A percentile compares a stretch with the other conserved stretches of the same genome.
Evolutionary conservation across 768 basidiomycete species (phyloP).

Genomic region (Cytidiella melzeri): DNA sequence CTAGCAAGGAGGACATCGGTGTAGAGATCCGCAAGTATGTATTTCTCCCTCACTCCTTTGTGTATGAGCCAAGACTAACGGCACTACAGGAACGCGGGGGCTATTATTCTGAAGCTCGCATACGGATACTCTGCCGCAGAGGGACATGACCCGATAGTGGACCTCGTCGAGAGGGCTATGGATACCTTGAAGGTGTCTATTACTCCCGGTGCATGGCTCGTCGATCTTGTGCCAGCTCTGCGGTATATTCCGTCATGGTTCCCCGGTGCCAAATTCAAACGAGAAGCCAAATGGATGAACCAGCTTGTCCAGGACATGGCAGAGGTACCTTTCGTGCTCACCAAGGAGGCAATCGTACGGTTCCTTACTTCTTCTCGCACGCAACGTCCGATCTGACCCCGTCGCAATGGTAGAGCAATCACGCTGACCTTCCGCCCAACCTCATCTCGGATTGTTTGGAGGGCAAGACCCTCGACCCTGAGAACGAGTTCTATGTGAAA

Average conservation of each 20-base stretch:
- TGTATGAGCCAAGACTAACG: neutral
- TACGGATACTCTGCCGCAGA: constrained; percentile 11
- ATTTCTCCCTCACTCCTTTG: constrained; percentile 9
- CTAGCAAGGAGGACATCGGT: constrained; percentile 18
- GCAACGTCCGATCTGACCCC: neutral
- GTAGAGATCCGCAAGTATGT: constrained; percentile 28
- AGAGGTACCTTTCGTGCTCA: constrained; percentile 25
- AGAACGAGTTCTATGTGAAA: constrained; percentile 58
- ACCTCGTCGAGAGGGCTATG: constrained; percentile 22
- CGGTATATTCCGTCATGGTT: constrained; percentile 20
- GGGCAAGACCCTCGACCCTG: constrained; percentile 37
- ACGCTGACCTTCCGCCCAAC: constrained; percentile 48
- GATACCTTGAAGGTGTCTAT: constrained; percentile 12
- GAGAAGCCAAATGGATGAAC: neutral
- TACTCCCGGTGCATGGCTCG: constrained; percentile 20
- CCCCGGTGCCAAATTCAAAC: constrained; percentile 21
- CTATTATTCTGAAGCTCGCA: constrained; percentile 16
- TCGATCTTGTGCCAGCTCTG: constrained; percentile 16
- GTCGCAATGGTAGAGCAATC: constrained; percentile 39
- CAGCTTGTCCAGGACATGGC: constrained; percentile 3
- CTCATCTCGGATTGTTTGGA: constrained; percentile 56
- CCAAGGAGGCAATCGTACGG: constrained; percentile 29
- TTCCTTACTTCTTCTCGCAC: neutral
- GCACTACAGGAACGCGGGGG: constrained; percentile 19
- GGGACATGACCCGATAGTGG: constrained; percentile 29